Evolutionary conservation across 2,329 filamentous ascomycete species (phyloP).

Genomic region (Myriosclerotinia scirpicola): DNA sequence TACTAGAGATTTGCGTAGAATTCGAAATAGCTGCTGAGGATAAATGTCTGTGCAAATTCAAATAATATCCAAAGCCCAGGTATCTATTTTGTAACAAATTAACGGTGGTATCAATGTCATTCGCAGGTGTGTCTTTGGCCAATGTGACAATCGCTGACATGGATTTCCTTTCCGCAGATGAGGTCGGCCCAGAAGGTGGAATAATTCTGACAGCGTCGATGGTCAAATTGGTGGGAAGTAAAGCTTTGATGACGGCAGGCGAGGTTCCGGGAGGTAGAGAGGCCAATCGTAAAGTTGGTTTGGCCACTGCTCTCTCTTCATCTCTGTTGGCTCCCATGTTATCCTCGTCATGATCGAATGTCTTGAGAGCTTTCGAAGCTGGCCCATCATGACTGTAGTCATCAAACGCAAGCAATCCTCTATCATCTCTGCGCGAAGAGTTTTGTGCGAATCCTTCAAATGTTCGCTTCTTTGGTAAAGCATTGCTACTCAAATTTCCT

Average conservation of each 20-base stretch:
- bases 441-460: slow-evolving; percentile 48
- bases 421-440: slow-evolving; percentile 39
- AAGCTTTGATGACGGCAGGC: slow-evolving; percentile 57
- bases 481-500: slow-evolving; percentile 43
- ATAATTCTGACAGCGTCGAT: slow-evolving; percentile 75
- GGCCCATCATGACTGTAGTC: slow-evolving; percentile 37
- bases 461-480: slow-evolving; percentile 51
- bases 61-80: slow-evolving; percentile 78
- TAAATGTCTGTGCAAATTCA: slow-evolving; percentile 77
- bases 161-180: slow-evolving; percentile 64
- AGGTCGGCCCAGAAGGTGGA: slow-evolving; percentile 51
- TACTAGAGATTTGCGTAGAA: slow-evolving; percentile 48
- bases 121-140: slow-evolving; percentile 75
- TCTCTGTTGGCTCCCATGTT: slow-evolving; percentile 45
- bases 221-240: slow-evolving; percentile 58
- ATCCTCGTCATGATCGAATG: slow-evolving; percentile 45
- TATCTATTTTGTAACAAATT: slow-evolving; percentile 80
- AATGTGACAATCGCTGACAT: slow-evolving; percentile 78
- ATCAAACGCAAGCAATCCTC: slow-evolving; percentile 39
- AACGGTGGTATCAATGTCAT: slow-evolving; percentile 79
- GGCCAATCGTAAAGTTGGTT: slow-evolving; percentile 61
- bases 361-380: slow-evolving; percentile 33
- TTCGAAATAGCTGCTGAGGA: slow-evolving; percentile 68
- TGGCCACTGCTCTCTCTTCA: slow-evolving; percentile 57
- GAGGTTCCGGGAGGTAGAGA: slow-evolving; percentile 62